A percentile compares a stretch with the other conserved stretches of the same genome.
Conservation (phyloP, 441 rosid genomes). For the Bocquillonia castaneifolia region DNA sequence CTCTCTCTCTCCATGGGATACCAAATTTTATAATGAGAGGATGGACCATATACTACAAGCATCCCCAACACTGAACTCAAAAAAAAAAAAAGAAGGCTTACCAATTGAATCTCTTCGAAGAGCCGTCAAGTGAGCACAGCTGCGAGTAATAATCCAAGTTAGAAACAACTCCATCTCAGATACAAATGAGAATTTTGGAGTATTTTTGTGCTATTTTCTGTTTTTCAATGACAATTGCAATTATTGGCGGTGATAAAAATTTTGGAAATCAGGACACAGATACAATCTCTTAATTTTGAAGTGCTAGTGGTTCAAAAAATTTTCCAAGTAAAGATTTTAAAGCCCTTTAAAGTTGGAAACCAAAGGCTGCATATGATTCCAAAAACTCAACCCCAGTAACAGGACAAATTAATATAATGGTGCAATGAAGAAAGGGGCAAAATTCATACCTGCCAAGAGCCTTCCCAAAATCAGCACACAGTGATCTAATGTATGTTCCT, state of each 20-base stretch:
- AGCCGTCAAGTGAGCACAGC: conserved; percentile 91
- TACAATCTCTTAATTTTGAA: not conserved
- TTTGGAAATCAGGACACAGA: not conserved
- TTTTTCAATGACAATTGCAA: not conserved
- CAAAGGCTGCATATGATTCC: not conserved
- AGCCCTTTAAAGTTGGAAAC: not conserved
- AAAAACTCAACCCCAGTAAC: not conserved
- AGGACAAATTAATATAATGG: not conserved
- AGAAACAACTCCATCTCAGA: conserved; percentile 6
- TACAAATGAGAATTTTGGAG: not conserved
- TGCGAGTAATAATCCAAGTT: conserved; percentile 31
- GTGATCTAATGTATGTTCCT: conserved; percentile 89
- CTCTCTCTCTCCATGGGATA: not conserved
- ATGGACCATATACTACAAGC: not conserved
- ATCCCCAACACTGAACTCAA: not conserved
- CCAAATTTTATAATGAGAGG: not conserved
- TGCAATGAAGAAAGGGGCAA: not conserved
- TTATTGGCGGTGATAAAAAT: not conserved
- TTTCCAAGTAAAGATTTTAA: not conserved
- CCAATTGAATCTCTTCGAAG: conserved; percentile 95
- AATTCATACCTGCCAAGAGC: conserved; percentile 69
- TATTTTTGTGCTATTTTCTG: not conserved
- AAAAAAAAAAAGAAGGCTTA: conserved; percentile 24
- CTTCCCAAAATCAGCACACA: conserved; percentile 92
- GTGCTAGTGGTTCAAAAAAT: not conserved